phyloP scores from a whole-genome alignment of 345 rosid genomes.

The Carallia pectinifolia region DNA sequence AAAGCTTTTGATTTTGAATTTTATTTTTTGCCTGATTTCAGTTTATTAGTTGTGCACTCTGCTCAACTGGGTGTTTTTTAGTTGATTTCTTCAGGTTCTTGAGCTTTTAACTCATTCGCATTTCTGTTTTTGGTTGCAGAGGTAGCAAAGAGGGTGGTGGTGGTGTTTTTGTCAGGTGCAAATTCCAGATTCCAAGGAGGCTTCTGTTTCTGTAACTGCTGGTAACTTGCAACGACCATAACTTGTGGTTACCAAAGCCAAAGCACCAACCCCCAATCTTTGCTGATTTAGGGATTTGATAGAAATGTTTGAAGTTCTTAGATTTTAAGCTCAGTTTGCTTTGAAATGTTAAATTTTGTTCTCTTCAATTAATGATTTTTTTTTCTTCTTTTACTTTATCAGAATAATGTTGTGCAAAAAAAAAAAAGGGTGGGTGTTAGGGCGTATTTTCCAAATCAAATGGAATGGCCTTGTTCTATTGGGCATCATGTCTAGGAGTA shows the following conservation, averaged over 20 bases:
- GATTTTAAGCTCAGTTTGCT: conserved; percentile 29
- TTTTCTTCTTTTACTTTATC: conserved; percentile 18
- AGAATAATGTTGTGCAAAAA: conserved; percentile 38
- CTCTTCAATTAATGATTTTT: conserved; percentile 23
- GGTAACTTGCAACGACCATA: conserved; percentile 28
- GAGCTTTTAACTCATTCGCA: not conserved
- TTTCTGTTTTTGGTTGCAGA: conserved; percentile 27
- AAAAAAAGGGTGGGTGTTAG: conserved; percentile 7
- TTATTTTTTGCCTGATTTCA: too few species aligned
- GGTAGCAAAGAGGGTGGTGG: conserved; percentile 24
- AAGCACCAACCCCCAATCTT: conserved; percentile 6
- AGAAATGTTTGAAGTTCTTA: conserved; percentile 22
- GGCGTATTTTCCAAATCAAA: conserved; percentile 17
- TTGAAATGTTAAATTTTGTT: conserved; percentile 34
- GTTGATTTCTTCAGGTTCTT: not conserved
- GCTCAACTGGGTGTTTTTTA: too few species aligned
- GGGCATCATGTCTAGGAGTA: conserved; percentile 14
- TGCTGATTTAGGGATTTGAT: conserved; percentile 30
- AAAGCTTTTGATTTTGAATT: too few species aligned
- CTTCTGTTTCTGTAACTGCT: conserved; percentile 20
- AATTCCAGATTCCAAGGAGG: conserved; percentile 17
- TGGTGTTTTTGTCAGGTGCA: not conserved
- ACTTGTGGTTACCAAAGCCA: conserved; percentile 15
- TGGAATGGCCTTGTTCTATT: conserved; percentile 24
- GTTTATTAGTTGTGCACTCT: not conserved